Base-by-base conservation (phyloP, 768 basidiomycete species). In the Lactarius trivialis region DNA sequence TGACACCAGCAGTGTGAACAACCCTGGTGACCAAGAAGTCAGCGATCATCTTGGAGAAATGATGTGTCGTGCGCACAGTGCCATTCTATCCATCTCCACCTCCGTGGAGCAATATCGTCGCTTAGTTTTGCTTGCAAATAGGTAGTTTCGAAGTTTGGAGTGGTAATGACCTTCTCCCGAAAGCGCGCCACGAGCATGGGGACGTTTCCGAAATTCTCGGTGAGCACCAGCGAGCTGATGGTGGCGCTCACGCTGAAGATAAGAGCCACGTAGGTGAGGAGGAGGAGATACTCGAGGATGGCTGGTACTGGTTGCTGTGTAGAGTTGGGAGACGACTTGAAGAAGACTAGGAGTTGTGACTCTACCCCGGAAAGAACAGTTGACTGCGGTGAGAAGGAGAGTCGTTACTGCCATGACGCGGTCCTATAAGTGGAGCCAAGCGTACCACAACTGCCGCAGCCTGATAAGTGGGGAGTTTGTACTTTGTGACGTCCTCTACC, bases 221-320 rank as follows among this genome's bases (percentile, higher is more conserved):
- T 66, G 53, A 66, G 65, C 6, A 66, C 45, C 30, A 64, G 56
- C 14, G 65, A 66, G 52, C 41, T 60, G 45, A 66, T 64, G 8
- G 62, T 66, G n/a, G 59, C 33, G 52, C 60, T 61, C 33, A 60
- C 41, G 60, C 65, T 60, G 59, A 67, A 65, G 59, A 67, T 41
- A 15, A 67, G 56, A 4, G 65, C 41, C 26, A 60, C n/a, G 56
- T 67, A 67, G 48, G 65, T 55, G 61, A 67, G 56, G 15, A 60
- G 45, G 24, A 60, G 45, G 24, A 67, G 63, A 19, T 26, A 54
- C 30, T 53, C 26, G 17, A 65, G 26, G 4, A 48, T 53, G 34
- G 14, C 45, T 12, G 43, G 56, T 11, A 17, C 5, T 8, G 21
- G 24, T 49, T 49, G 14, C 34, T 60, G 49, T 8, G 59, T 28